Percentiles rank a stretch among this genome's conserved stretches.
Evolutionary conservation across 805 yeast genomes (phyloP).

Genomic region (Saccharomycopsis sp.): DNA sequence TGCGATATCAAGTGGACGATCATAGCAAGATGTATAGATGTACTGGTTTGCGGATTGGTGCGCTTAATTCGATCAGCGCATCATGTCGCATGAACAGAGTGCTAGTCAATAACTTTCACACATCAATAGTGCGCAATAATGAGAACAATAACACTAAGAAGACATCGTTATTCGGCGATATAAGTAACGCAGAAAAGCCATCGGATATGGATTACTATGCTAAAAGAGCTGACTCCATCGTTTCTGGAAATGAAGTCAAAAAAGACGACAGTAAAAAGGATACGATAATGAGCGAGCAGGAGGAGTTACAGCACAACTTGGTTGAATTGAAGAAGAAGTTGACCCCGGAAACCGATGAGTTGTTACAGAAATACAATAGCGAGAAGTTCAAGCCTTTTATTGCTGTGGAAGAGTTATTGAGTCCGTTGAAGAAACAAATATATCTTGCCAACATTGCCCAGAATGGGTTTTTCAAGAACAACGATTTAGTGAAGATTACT

Average conservation of each 20-base stretch:
- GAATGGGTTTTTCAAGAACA: slow-evolving; percentile 66
- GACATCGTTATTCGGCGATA: slow-evolving; percentile 81
- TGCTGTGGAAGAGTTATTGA: slow-evolving; percentile 49
- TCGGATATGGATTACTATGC: slow-evolving; percentile 29
- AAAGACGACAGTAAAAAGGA: slow-evolving; percentile 18
- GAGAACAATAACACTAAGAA: not conserved
- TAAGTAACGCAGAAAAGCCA: slow-evolving; percentile 74
- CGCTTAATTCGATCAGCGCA: not conserved
- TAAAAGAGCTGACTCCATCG: slow-evolving; percentile 6
- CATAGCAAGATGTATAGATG: not conserved
- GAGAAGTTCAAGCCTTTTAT: slow-evolving; percentile 41
- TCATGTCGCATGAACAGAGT: not conserved
- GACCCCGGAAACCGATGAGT: slow-evolving; percentile 26
- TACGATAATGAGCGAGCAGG: slow-evolving; percentile 24
- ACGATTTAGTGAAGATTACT: slow-evolving; percentile 39
- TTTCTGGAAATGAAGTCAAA: slow-evolving; percentile 1
- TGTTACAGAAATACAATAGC: slow-evolving; percentile 44
- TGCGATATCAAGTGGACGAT: not conserved
- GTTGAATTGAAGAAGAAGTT: slow-evolving; percentile 26
- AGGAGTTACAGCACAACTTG: slow-evolving; percentile 22
- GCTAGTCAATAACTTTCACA: not conserved
- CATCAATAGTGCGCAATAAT: not conserved
- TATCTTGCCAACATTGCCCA: slow-evolving; percentile 53
- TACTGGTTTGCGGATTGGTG: not conserved
- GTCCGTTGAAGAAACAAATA: slow-evolving; percentile 65